Conservation (phyloP, 495 filamentous ascomycete genomes). For the Neurospora hispaniola region DNA sequence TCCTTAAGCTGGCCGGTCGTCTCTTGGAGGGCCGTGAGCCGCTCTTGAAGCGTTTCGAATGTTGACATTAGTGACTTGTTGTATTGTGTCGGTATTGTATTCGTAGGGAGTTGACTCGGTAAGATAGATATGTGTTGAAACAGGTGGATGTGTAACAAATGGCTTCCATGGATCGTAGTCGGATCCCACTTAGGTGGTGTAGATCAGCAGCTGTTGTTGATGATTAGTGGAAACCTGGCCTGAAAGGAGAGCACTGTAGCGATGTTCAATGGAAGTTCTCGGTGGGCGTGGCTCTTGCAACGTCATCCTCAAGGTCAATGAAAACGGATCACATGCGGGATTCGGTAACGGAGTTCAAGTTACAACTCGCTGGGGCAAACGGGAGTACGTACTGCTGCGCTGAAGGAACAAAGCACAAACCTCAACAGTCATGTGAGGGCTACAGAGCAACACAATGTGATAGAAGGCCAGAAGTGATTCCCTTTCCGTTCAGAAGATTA, state of each 20-base stretch:
- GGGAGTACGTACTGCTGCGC: neutral
- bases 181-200: neutral
- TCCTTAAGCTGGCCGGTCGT: conserved; percentile 55
- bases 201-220: neutral
- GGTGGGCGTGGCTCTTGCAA: neutral
- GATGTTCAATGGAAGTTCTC: neutral
- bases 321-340: neutral
- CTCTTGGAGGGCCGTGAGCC: conserved; percentile 58
- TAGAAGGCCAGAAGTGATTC: neutral
- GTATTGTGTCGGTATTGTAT: neutral
- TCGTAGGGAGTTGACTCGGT: neutral
- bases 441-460: neutral
- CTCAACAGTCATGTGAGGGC: neutral
- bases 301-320: neutral
- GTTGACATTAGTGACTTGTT: conserved; percentile 24
- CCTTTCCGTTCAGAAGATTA: neutral
- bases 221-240: neutral
- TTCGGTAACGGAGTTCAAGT: neutral
- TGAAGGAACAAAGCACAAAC: too few relatives aligned
- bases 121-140: too few relatives aligned
- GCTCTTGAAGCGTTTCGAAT: conserved; percentile 49
- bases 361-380: too few relatives aligned
- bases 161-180: neutral
- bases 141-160: neutral
- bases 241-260: neutral